Evolutionary conservation across 2,329 filamentous ascomycete genomes (phyloP).

Genomic region (Fusarium sp.): DNA sequence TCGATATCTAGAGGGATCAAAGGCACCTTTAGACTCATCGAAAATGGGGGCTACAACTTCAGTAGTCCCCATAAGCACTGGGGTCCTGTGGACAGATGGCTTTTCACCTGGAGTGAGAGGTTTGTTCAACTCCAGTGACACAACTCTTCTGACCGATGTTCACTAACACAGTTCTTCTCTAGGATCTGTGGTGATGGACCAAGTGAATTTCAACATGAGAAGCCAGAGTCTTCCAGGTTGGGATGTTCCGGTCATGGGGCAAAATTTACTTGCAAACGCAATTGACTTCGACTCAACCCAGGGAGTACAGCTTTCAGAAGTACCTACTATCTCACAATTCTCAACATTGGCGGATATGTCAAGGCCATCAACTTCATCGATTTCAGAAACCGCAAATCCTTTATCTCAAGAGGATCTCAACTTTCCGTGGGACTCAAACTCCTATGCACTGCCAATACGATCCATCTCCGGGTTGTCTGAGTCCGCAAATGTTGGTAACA

Average conservation of each 20-base stretch:
- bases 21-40: too few species aligned
- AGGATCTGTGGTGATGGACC: not conserved
- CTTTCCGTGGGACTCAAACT: not conserved
- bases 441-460: not conserved
- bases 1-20: not conserved
- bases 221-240: not conserved
- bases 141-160: accelerated
- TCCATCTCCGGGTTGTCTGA: not conserved
- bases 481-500: accelerated
- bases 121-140: accelerated
- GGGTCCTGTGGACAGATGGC: not conserved
- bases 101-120: not conserved
- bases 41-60: not conserved
- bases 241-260: not conserved
- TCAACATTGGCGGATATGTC: not conserved
- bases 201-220: not conserved
- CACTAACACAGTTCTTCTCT: not conserved
- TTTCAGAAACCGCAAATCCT: not conserved
- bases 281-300: not conserved
- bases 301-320: not conserved
- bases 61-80: not conserved
- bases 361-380: not conserved
- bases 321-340: not conserved
- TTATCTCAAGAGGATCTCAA: not conserved
- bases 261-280: not conserved